Conservation (phyloP, 1,139 yeast species). For the Debaryomyces singareniensis region DNA sequence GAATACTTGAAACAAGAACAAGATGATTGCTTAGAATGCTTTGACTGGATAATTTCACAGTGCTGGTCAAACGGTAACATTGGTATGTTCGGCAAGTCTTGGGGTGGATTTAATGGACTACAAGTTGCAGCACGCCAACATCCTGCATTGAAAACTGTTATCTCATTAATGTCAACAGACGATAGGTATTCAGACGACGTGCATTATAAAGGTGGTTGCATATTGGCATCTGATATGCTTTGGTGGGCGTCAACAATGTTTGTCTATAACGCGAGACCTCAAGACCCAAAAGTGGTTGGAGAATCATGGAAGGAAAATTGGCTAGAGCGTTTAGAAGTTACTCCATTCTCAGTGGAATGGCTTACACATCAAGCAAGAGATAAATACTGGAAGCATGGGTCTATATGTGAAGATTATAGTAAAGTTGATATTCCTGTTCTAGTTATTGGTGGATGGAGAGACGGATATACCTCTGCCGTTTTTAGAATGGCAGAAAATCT, state of each 20-base stretch:
- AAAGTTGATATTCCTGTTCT: conserved; percentile 33
- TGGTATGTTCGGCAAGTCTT: conserved; percentile 40
- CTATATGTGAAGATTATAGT: conserved; percentile 29
- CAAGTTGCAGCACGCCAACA: conserved; percentile 38
- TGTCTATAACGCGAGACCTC: conserved; percentile 34
- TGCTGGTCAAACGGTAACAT: conserved; percentile 35
- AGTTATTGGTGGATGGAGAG: conserved; percentile 39
- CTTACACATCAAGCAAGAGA: conserved; percentile 33
- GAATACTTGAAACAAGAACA: conserved; percentile 35
- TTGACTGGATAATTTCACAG: conserved; percentile 32
- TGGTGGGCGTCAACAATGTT: conserved; percentile 43
- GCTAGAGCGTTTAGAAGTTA: conserved; percentile 23
- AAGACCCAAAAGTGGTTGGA: conserved; percentile 33
- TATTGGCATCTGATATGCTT: conserved; percentile 34
- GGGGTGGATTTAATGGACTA: conserved; percentile 41
- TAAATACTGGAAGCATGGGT: conserved; percentile 37
- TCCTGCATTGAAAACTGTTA: conserved; percentile 33
- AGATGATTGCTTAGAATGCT: conserved; percentile 31
- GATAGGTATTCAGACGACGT: conserved; percentile 39
- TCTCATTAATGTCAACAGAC: conserved; percentile 36
- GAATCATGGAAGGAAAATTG: conserved; percentile 30
- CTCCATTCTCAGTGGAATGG: conserved; percentile 34
- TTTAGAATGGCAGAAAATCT: conserved; percentile 31
- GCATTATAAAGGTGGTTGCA: conserved; percentile 37
- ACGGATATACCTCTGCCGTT: conserved; percentile 34